Percentiles rank a stretch among this genome's conserved stretches.
phyloP scores from a whole-genome alignment of 2,329 filamentous ascomycete species.

The Cryphonectria carpinicola region DNA sequence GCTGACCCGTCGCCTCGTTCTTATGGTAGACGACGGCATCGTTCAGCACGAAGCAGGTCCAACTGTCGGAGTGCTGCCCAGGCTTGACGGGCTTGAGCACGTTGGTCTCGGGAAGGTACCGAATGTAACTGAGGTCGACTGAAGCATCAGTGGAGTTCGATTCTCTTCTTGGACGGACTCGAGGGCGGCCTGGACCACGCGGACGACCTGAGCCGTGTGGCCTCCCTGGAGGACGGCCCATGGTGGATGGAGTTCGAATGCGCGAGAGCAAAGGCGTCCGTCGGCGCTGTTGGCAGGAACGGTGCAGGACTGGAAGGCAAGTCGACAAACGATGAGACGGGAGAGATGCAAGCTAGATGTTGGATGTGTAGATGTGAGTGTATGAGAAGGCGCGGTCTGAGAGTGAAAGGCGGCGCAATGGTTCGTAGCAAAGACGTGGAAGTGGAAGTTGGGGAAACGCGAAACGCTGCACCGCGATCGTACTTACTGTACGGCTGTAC shows the following conservation, averaged over 20 bases:
- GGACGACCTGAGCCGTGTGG: slow-evolving; percentile 18
- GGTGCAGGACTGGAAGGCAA: not conserved
- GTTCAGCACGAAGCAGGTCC: slow-evolving; percentile 64
- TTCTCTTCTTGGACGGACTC: slow-evolving; percentile 42
- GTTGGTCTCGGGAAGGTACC: slow-evolving; percentile 40
- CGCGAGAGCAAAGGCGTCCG: not conserved
- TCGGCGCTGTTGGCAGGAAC: too few relatives aligned
- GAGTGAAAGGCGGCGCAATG: not conserved
- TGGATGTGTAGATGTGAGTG: not conserved
- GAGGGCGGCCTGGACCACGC: slow-evolving; percentile 30
- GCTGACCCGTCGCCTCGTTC: slow-evolving; percentile 51
- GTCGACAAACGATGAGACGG: not conserved
- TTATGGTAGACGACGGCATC: slow-evolving; percentile 63
- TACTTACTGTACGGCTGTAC: not conserved
- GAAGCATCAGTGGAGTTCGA: slow-evolving; percentile 52
- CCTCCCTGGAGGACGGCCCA: slow-evolving; percentile 18
- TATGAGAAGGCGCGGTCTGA: not conserved
- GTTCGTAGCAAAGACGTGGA: not conserved
- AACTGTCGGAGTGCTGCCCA: slow-evolving; percentile 51
- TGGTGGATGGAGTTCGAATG: not conserved
- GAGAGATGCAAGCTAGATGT: not conserved
- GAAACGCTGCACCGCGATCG: not conserved
- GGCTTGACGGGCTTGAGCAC: slow-evolving; percentile 42
- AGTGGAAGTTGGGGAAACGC: not conserved
- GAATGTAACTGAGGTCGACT: slow-evolving; percentile 41